Conservation (phyloP, 192 early-diverging fungal species). For the Haplosporangium gracile region DNA sequence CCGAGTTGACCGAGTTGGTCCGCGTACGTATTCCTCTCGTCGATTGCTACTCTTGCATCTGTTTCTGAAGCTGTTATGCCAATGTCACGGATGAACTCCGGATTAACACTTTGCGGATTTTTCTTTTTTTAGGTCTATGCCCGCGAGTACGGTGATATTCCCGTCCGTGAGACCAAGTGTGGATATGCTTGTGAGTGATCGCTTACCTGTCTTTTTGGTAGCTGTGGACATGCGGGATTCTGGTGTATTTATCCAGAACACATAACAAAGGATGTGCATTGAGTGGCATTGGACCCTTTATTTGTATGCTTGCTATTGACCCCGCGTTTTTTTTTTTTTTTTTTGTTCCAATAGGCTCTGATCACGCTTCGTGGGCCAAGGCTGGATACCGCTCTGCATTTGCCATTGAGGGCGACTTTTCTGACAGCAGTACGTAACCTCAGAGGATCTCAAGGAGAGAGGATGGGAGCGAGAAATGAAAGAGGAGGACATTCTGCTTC, state of each 20-base stretch:
- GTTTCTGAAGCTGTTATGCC: neutral
- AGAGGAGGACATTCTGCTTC: neutral
- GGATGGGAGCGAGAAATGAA: too few relatives aligned
- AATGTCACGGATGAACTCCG: neutral
- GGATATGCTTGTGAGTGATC: constrained; percentile 76
- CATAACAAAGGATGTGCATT: neutral
- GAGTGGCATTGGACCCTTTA: neutral
- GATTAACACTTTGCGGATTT: neutral
- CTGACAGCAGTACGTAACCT: constrained; percentile 68
- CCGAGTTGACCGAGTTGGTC: constrained; percentile 64
- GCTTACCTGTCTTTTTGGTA: neutral
- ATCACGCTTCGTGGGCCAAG: constrained; percentile 93
- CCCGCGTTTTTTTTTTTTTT: constrained; percentile 11
- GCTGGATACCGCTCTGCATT: constrained; percentile 91
- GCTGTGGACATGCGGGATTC: neutral
- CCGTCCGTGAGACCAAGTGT: constrained; percentile 81
- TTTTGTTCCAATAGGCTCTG: constrained; percentile 68
- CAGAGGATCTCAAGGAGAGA: neutral
- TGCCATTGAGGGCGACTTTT: constrained; percentile 80
- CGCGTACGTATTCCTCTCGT: constrained; percentile 37
- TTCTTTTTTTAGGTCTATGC: constrained; percentile 72
- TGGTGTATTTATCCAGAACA: neutral
- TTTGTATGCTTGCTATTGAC: neutral
- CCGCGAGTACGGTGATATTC: constrained; percentile 74
- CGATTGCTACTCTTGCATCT: neutral